Base-by-base conservation (phyloP, 208 protist genomes). In the Angomonas deanei region DNA sequence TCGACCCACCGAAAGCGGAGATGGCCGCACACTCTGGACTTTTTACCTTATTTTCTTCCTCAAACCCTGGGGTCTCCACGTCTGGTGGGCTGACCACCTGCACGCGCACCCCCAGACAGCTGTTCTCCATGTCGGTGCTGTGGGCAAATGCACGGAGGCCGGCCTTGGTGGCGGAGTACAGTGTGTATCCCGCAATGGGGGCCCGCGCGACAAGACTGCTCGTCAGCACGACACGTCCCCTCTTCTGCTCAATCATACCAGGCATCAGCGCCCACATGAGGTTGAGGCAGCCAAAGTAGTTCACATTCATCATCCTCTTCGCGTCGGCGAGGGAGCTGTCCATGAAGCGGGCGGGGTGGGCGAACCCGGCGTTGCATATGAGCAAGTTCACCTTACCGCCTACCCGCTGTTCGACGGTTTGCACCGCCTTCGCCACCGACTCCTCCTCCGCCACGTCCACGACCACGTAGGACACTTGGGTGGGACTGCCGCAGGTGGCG, bases 231-330 rank as follows among this genome's bases (percentile, higher is more conserved):
- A 97, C 73, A n/a, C 88, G 84, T 2, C 86, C 86, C 2, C 61
- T 28, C 31, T 64, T 64, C 26, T 54, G 58, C 31, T 23, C 28
- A 1, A 96, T 48, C 91, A 96, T 96, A 13, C 34, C 21, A 24
- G 88, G 88, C 70, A 96, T 68, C 34, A 93, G 66, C 36, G 64
- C 82, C 66, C 84, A 83, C 46, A 82, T 55, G 42, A 93, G 48
- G 46, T 78, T 55, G 24, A 97, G 67, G 54, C 63, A 87, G 34
- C 91, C 88, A 59, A 96, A 94, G 75, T 93, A 95, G 76, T 97
- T 96, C 15, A 90, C 67, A 39, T 96, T 67, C 87, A 97, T 92
- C 79, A 91, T 88, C 31, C 66, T 34, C 54, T 75, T 55, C 1
- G 76, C 86, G 34, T 93, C 74, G 28, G 52, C 52, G 36, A 82